Conservation (phyloP, 371 early-diverging fungal genomes). For the Mucor irregularis region DNA sequence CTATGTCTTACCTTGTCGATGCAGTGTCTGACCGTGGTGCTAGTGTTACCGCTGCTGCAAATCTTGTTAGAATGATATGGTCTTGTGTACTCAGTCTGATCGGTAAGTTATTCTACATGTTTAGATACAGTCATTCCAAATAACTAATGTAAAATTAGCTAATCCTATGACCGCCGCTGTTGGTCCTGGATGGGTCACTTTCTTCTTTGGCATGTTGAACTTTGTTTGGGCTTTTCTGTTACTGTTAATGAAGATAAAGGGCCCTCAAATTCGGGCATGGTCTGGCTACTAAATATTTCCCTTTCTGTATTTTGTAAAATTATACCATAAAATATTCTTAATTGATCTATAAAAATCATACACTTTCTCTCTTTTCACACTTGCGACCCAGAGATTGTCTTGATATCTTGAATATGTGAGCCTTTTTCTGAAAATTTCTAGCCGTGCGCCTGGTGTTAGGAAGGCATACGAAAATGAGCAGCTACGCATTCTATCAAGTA, state of each 20-base stretch:
- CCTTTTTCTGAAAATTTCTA: no score
- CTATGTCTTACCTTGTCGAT: constrained; percentile 57
- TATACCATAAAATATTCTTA: neutral
- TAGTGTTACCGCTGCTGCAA: constrained; percentile 60
- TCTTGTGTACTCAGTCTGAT: constrained; percentile 56
- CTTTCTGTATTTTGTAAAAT: no score
- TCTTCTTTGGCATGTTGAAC: constrained; percentile 50
- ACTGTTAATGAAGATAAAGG: constrained; percentile 37
- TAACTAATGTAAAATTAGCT: constrained; percentile 18
- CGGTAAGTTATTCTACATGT: constrained; percentile 21
- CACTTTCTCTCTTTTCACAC: no score
- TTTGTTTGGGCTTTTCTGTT: constrained; percentile 45
- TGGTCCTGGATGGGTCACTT: constrained; percentile 41
- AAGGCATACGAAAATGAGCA: no score
- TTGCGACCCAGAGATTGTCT: no score
- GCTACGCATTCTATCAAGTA: no score
- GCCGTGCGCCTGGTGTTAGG: no score
- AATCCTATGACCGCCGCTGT: constrained; percentile 50
- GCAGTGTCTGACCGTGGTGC: constrained; percentile 61
- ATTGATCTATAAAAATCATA: no score
- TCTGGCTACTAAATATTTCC: constrained; percentile 25
- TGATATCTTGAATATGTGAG: no score
- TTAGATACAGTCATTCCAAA: neutral
- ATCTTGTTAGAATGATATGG: constrained; percentile 57
- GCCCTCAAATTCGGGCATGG: constrained; percentile 28